Evolutionary conservation across 129 eudicot species (phyloP).

Genomic region (Daucus carota): DNA sequence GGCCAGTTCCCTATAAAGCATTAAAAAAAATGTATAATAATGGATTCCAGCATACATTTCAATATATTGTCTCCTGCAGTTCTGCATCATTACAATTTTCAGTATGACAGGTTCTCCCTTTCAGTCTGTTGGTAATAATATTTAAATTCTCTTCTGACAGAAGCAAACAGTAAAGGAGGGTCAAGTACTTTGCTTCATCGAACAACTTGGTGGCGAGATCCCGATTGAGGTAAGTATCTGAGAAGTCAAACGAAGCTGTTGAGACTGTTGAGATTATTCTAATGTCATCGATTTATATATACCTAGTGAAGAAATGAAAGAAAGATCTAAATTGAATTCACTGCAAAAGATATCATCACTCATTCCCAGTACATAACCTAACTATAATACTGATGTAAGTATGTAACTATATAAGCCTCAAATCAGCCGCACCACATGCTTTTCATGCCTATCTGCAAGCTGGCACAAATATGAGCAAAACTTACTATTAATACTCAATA

Average conservation of each 20-base stretch:
- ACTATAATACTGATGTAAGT: not conserved
- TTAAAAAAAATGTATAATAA: not conserved
- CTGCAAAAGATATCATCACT: not conserved
- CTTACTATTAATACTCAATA: not conserved
- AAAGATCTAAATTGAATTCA: not conserved
- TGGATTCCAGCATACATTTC: not conserved
- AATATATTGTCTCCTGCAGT: not conserved
- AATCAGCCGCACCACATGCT: not conserved
- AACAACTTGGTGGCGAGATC: slow-evolving; percentile 76
- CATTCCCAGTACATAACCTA: not conserved
- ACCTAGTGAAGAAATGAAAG: not conserved
- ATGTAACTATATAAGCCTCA: not conserved
- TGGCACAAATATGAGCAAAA: not conserved
- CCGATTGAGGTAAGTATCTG: slow-evolving; percentile 54
- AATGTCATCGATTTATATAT: not conserved
- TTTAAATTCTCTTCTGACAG: slow-evolving; percentile 32
- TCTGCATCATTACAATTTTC: not conserved
- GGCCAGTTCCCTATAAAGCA: not conserved
- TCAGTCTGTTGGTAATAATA: slow-evolving; percentile 5
- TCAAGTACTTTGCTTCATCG: slow-evolving; percentile 77
- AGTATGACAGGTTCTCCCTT: not conserved
- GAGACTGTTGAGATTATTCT: not conserved
- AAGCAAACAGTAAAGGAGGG: slow-evolving; percentile 79
- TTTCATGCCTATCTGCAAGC: not conserved
- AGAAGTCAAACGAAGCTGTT: not conserved